These are phyloP conservation scores for Inonotus hispidus DNA, from an alignment of 1,284 basidiomycete species.

Conservation along the genomic window DNA sequence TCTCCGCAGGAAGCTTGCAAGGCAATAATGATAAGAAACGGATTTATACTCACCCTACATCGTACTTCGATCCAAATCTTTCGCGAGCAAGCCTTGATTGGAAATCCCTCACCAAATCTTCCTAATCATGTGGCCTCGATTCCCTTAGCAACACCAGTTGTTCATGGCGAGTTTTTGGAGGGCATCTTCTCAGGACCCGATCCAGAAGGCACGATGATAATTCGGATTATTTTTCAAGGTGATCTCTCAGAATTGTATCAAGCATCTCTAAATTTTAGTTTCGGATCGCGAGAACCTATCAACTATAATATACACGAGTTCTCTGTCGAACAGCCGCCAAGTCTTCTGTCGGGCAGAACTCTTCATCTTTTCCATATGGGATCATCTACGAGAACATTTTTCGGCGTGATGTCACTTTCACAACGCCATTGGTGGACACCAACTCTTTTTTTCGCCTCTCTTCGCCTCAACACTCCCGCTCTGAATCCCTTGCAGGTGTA, in stretches of 20 bases:
- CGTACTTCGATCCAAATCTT: background rate
- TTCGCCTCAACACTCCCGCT: background rate
- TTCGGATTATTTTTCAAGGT: background rate
- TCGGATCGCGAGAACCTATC: background rate
- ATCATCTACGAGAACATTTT: background rate
- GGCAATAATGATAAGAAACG: background rate
- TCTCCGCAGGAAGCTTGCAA: background rate
- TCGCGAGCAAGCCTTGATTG: background rate
- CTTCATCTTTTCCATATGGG: background rate
- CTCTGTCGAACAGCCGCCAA: background rate
- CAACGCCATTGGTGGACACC: background rate
- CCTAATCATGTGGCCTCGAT: background rate
- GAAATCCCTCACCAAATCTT: background rate
- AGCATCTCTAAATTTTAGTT: background rate
- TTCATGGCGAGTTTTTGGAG: background rate
- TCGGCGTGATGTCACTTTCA: background rate
- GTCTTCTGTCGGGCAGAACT: background rate
- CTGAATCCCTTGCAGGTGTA: background rate
- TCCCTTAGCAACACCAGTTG: background rate
- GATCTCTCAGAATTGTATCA: background rate
- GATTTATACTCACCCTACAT: background rate
- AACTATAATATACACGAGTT: background rate
- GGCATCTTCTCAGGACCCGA: background rate
- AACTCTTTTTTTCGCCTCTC: background rate
- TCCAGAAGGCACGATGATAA: background rate